A percentile compares a stretch with the other conserved stretches of the same genome.
Conservation (phyloP, 2,329 filamentous ascomycete species). For the Teratosphaeriaceae sp. region DNA sequence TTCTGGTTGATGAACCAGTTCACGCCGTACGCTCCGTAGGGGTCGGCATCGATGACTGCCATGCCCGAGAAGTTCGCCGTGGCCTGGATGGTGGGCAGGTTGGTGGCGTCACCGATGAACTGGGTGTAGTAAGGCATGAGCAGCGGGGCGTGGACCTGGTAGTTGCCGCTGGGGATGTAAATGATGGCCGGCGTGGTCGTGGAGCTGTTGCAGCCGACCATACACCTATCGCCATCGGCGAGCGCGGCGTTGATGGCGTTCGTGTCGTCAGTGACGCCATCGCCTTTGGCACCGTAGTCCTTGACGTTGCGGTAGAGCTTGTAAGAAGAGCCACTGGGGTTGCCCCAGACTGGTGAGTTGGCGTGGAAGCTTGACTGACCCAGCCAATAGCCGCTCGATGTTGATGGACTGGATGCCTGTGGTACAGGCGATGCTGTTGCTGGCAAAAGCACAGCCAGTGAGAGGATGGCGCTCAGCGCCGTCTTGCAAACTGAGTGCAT, state of each 20-base stretch:
- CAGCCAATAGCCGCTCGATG: conserved; percentile 61
- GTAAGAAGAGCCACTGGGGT: conserved; percentile 56
- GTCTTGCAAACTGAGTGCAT: conserved; percentile 22
- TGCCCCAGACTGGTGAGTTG: conserved; percentile 62
- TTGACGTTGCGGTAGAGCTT: conserved; percentile 49
- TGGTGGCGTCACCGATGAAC: conserved; percentile 52
- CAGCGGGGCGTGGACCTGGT: conserved; percentile 49
- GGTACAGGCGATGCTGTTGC: conserved; percentile 9
- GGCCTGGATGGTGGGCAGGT: conserved; percentile 41
- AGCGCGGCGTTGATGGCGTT: conserved; percentile 41
- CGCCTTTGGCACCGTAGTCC: conserved; percentile 42
- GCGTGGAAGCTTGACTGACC: conserved; percentile 54
- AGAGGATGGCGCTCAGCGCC: conserved; percentile 24
- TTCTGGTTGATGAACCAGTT: conserved; percentile 50
- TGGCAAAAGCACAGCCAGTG: conserved; percentile 14
- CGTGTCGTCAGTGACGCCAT: conserved; percentile 58
- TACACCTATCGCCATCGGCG: conserved; percentile 37
- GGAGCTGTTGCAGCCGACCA: conserved; percentile 48
- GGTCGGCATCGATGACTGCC: conserved; percentile 82
- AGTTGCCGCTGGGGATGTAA: conserved; percentile 53
- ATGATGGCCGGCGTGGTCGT: conserved; percentile 54
- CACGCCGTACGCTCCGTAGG: conserved; percentile 56
- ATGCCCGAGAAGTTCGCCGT: conserved; percentile 61
- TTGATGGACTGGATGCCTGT: conserved; percentile 13
- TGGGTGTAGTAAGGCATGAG: conserved; percentile 57